Evolutionary conservation across 306 rosid species (phyloP), one percentile per base, ranked within the genome.

Genomic region (Sindora glabra): DNA sequence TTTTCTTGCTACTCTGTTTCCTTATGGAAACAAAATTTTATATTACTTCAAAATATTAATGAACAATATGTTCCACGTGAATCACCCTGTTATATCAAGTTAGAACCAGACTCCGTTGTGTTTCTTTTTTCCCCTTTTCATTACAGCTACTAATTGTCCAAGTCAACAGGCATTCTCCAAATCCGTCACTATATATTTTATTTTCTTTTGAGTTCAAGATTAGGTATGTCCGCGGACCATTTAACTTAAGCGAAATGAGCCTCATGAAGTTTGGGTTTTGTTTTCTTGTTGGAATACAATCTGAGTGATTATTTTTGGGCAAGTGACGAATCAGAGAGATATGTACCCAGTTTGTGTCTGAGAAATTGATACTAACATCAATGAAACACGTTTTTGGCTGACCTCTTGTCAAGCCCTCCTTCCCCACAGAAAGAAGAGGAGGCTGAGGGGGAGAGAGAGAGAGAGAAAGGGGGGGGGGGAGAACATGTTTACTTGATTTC

Each of bases 211-310:
- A 40, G 24, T 10, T 58, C 62, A 18, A 14, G 29, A n/a, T 22
- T 60, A 22, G 52, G 25, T n/a, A 49, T 33, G 9, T 39, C 38
- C 39, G 50, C 16, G 53, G 58, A 44, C 13, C 18, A 51, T 14
- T 46, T 53, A 37, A 5, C 3, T 25, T 7, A 25, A 12, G 33
- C 46, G 13, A 37, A 44, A 5, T 11, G 15, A 7, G 17, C 30
- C 60, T 32, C 24, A 13, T 36, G 11, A 34, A 26, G 32, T 59
- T 34, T 60, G 36, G 64, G 30, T 42, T 56, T 57, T 19, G 25
- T 42, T 62, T 68, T 62, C 29, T 25, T 58, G 24, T 10, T 57
- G 49, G 51, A 64, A 58, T 23, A 12, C 58, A 19, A 48, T 51
- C n/a, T 63, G 41, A 4, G 10, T 39, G 26, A 38, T 10, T 21